Base-by-base conservation (phyloP, 1,139 yeast genomes). In the Blastobotrys petasosporus region DNA sequence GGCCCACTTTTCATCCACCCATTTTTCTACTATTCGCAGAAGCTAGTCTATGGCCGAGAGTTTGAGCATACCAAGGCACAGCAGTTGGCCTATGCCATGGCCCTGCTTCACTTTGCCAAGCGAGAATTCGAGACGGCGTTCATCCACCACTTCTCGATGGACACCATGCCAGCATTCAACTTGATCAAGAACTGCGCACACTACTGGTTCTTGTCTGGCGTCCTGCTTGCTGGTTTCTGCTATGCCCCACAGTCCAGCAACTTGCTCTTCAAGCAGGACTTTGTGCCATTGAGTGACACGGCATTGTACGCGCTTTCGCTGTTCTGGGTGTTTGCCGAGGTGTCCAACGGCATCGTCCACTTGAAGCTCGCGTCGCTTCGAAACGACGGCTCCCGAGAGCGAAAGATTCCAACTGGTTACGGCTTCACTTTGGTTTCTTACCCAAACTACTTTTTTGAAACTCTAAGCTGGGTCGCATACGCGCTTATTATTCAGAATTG, bases 401-500 rank as follows among this genome's bases (percentile, higher is more conserved):
- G 77, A 46, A 67, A 63, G 47, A 75, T 77, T 50, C 82, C 82
- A 9, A 59, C 63, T 39, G 82, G 82, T 13, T 76, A 73, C 48
- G 76, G 75, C 6, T 72, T 73, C 56, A 57, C 59, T 47, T 53
- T 58, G 44, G 71, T 72, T n/a, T 69, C 74, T 11, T 67, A 66
- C 53, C 98, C 98, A 55, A 92, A 92, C 69, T 92, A 92, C 67
- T 83, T 87, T 55, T 92, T 88, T 65, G 98, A 92, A 69, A 70
- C 79, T 39, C 68, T 83, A 58, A 71, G 80, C 2, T 90, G 96
- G 95, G 62, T 82, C 1, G 70, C 76, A 29, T 78, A 82, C 57
- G 77, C 90, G 11, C 51, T 86, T 12, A 69, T 87, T 58, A 80
- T 82, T 46, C 86, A 90, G 49, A 87, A 88, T 65, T 74, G 92